Percentiles rank a stretch among this genome's conserved stretches.
These are phyloP conservation scores for Talaromyces sp. DNA, from an alignment of 2,329 filamentous ascomycete species.

Conservation along the genomic window DNA sequence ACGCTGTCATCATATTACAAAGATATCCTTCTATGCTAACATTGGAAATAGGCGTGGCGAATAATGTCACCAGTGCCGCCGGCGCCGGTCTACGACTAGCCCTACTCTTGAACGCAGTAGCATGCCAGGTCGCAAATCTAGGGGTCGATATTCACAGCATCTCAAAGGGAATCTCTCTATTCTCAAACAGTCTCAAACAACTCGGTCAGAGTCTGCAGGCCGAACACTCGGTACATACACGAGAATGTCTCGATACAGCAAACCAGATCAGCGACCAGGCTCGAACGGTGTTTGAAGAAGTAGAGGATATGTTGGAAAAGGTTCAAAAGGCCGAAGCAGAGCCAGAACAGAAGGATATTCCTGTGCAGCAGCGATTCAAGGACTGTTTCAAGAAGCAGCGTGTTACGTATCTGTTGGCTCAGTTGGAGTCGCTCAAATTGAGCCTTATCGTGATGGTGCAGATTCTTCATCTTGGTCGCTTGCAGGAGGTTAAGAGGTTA, in stretches of 20 bases:
- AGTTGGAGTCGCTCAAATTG: conserved; percentile 39
- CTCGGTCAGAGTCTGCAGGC: conserved; percentile 30
- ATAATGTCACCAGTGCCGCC: conserved; percentile 22
- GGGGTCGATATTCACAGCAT: conserved; percentile 40
- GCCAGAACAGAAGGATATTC: conserved; percentile 19
- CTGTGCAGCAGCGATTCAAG: conserved; percentile 34
- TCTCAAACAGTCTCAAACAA: conserved; percentile 37
- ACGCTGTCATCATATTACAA: not conserved
- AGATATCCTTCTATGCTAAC: not conserved
- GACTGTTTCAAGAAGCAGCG: conserved; percentile 41
- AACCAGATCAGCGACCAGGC: conserved; percentile 38
- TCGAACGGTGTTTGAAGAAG: conserved; percentile 37
- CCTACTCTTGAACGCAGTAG: conserved; percentile 39
- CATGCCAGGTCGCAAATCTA: conserved; percentile 35
- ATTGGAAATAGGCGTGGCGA: not conserved
- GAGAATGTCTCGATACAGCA: conserved; percentile 31
- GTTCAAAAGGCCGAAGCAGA: conserved; percentile 25
- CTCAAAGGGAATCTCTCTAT: conserved; percentile 38
- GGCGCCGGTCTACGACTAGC: conserved; percentile 37
- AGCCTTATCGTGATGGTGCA: conserved; percentile 37
- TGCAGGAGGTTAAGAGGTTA: conserved; percentile 27
- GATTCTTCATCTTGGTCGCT: conserved; percentile 34
- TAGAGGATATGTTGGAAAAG: conserved; percentile 38
- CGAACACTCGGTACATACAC: conserved; percentile 27
- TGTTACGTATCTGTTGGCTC: conserved; percentile 38